Evolutionary conservation across 768 basidiomycete genomes (phyloP), one percentile per base, ranked within the genome.

Genomic region (Phlegmacium glaucopus): DNA sequence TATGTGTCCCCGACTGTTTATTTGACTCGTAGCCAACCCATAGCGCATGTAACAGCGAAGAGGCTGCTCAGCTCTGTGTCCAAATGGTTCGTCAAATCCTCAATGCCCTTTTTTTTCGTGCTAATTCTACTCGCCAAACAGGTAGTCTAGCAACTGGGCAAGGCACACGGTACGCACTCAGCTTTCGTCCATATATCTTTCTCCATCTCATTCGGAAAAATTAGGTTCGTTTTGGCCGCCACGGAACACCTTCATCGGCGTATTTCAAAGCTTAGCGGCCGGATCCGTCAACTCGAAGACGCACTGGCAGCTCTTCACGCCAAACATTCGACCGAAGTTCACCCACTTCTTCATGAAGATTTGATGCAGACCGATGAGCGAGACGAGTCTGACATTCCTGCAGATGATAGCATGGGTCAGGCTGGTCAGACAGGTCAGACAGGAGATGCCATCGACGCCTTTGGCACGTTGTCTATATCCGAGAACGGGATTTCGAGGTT

Each of bases 131-230:
- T 13, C 15, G 11, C 35, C 42, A 10, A 25, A 12, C 44, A 85
- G 83, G 84, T 17, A 85, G 82, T 56, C 69, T 88, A n/a, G 78
- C 85, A 0, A 87, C 86, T n/a, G 86, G 86, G 10, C 83, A 88
- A 64, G 85, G 85, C 49, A 86, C 85, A 45, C 76, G 87, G 84
- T 80, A 60, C 9, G 61, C 34, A 15, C 26, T 9, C 12, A 22
- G 2, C 15, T 30, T 9, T 15, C 36, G 18, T 46, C 42, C 16
- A 38, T 6, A 32, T 26, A 38, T 12, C n/a, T 16, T 43, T 9
- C 44, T 16, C 10, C 16, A 7, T 9, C 26, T 28, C 38, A 43
- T 34, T 41, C 12, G n/a, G 13, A 1, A n/a, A 6, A 2, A 15
- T 6, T 17, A 61, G 59, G 39, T 61, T 81, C 50, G 81, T 84